phyloP scores from a whole-genome alignment of 2,329 filamentous ascomycete species.

The Phialophora expanda region DNA sequence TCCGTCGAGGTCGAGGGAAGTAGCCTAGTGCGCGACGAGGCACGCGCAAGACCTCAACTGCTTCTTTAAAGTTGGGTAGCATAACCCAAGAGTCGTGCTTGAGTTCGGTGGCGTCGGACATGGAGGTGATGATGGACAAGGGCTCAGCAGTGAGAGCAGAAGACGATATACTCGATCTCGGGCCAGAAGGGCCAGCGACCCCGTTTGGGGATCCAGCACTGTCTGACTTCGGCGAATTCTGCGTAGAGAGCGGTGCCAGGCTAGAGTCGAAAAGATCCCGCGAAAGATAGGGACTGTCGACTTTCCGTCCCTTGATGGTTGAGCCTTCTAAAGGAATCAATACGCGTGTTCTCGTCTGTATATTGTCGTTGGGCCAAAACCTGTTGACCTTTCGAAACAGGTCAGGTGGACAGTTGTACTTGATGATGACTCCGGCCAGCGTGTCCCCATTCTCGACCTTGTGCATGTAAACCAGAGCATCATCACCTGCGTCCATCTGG shows the following conservation, averaged over 20 bases:
- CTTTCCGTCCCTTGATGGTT: slow-evolving; percentile 64
- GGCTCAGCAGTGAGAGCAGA: slow-evolving; percentile 25
- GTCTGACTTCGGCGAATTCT: background rate
- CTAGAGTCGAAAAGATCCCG: slow-evolving; percentile 29
- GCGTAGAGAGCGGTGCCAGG: slow-evolving; percentile 11
- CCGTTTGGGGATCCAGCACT: slow-evolving; percentile 13
- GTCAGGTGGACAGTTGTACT: slow-evolving; percentile 84
- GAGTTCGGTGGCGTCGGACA: slow-evolving; percentile 67
- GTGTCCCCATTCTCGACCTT: slow-evolving; percentile 82
- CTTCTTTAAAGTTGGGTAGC: slow-evolving; percentile 71
- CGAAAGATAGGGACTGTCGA: slow-evolving; percentile 36
- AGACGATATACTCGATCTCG: slow-evolving; percentile 16
- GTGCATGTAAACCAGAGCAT: slow-evolving; percentile 87
- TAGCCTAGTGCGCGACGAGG: slow-evolving; percentile 82
- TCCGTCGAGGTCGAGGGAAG: slow-evolving; percentile 88
- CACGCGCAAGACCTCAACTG: slow-evolving; percentile 85
- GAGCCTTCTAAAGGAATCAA: slow-evolving; percentile 89
- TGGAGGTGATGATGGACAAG: slow-evolving; percentile 26
- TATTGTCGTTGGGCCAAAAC: slow-evolving; percentile 90
- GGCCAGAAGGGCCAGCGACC: background rate
- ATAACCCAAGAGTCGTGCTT: slow-evolving; percentile 88
- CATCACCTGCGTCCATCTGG: slow-evolving; percentile 59
- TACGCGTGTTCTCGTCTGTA: slow-evolving; percentile 81
- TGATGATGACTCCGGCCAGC: slow-evolving; percentile 86
- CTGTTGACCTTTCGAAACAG: slow-evolving; percentile 86